These are phyloP conservation scores for Sporisorium iseilematis-ciliati DNA, from an alignment of 1,284 basidiomycete genomes.

Conservation along the genomic window DNA sequence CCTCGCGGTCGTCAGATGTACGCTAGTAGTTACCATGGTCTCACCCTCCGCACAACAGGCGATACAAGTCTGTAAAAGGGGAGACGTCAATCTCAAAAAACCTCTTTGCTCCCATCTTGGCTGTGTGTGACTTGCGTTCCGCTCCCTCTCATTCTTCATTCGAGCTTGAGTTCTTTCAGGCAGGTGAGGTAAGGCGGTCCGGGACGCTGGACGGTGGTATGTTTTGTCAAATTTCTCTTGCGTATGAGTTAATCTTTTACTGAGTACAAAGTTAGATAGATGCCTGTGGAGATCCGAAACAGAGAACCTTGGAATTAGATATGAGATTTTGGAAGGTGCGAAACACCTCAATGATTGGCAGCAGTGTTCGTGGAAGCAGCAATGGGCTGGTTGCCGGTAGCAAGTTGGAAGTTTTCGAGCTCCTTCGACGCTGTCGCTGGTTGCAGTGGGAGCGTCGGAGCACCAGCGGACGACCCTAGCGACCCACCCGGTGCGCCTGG, in stretches of 20 bases:
- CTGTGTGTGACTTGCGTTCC: too few relatives aligned
- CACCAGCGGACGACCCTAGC: neutral
- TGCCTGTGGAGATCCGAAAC: too few relatives aligned
- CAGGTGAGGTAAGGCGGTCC: too few relatives aligned
- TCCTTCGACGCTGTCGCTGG: constrained; percentile 43
- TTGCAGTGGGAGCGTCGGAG: constrained; percentile 48
- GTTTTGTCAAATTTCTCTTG: too few relatives aligned
- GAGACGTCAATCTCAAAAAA: constrained; percentile 6
- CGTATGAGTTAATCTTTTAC: too few relatives aligned
- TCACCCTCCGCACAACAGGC: neutral
- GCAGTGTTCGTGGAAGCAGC: constrained; percentile 41
- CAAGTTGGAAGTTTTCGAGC: constrained; percentile 54
- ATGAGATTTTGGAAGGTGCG: neutral
- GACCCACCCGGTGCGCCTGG: constrained; percentile 1
- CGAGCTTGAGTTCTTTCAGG: too few relatives aligned
- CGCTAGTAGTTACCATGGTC: constrained; percentile 39
- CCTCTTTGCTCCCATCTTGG: neutral
- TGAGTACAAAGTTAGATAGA: neutral
- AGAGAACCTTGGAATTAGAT: neutral
- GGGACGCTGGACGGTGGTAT: too few relatives aligned
- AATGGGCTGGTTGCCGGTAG: constrained; percentile 46
- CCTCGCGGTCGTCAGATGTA: constrained; percentile 26
- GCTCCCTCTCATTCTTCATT: too few relatives aligned
- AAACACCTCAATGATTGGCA: constrained; percentile 28
- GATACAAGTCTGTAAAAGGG: neutral